Conservation (phyloP, 441 rosid genomes). For the Adansonia gregorii region DNA sequence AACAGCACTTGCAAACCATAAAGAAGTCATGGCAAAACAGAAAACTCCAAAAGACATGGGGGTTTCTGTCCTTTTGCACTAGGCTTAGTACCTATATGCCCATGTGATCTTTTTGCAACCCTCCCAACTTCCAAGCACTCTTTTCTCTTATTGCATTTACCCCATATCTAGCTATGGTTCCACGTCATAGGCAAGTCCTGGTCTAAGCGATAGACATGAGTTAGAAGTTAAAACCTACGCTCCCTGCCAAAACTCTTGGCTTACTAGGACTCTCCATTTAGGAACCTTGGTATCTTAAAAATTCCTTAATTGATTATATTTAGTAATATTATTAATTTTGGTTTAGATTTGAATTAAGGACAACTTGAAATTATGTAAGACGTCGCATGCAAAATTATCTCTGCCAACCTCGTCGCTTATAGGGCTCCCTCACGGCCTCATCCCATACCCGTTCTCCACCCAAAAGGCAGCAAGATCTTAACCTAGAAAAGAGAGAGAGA, state of each 20-base stretch:
- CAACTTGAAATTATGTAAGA: not conserved
- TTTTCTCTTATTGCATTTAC: not conserved
- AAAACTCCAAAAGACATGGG: not conserved
- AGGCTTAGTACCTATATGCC: not conserved
- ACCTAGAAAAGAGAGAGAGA: not conserved
- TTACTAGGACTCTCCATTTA: not conserved
- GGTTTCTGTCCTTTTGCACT: constrained; percentile 8
- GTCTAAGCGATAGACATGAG: not conserved
- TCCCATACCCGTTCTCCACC: constrained; percentile 18
- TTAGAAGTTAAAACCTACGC: not conserved
- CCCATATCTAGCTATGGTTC: not conserved
- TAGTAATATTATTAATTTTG: not conserved
- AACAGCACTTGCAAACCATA: not conserved
- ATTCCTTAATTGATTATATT: too few species aligned
- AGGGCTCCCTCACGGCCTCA: too few species aligned
- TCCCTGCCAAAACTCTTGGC: not conserved
- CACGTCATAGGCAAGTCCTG: not conserved
- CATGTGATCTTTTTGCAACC: not conserved
- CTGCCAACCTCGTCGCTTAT: too few species aligned
- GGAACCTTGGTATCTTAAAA: not conserved
- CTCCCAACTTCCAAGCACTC: not conserved
- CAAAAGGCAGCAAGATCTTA: constrained; percentile 8
- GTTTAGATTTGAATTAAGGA: not conserved
- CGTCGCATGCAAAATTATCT: too few species aligned
- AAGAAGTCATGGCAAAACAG: not conserved